These are phyloP conservation scores for Nitzschia sp. DNA, from an alignment of 108 stramenopile genomes.

Conservation along the genomic window DNA sequence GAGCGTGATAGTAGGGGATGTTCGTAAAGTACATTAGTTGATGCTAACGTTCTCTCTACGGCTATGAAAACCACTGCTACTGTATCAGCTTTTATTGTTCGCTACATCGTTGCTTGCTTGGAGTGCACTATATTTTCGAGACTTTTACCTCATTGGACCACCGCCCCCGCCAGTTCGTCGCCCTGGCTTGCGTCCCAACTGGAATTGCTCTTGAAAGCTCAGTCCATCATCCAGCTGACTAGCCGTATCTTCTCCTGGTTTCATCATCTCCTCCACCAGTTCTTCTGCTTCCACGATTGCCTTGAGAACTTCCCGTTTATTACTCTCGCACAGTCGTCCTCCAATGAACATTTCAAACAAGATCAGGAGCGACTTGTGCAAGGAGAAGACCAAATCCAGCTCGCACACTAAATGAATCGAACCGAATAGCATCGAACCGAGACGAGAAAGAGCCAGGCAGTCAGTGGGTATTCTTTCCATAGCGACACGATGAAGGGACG, in stretches of 20 bases:
- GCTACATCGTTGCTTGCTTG: too few species aligned
- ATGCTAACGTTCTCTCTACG: background rate
- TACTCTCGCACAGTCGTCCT: conserved; percentile 89
- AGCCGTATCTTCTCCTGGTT: conserved; percentile 86
- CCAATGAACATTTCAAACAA: conserved; percentile 95
- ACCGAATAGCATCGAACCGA: background rate
- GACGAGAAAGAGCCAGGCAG: background rate
- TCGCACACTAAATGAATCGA: conserved; percentile 75
- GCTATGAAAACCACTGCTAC: too few species aligned
- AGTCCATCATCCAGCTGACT: conserved; percentile 81
- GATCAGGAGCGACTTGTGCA: conserved; percentile 93
- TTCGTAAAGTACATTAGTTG: too few species aligned
- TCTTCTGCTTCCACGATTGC: conserved; percentile 86
- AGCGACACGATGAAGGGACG: background rate
- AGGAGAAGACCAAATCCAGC: conserved; percentile 97
- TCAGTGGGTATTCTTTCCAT: background rate
- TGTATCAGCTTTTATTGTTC: too few species aligned
- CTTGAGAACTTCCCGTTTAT: conserved; percentile 80
- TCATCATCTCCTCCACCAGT: conserved; percentile 84
- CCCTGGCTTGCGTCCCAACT: conserved; percentile 84
- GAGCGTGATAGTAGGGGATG: too few species aligned
- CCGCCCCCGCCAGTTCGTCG: conserved; percentile 48
- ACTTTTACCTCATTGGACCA: conserved; percentile 18
- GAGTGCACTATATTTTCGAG: too few species aligned
- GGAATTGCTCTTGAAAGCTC: conserved; percentile 86